Evolutionary conservation across 2,329 filamentous ascomycete species (phyloP), one percentile per base, ranked within the genome.

Genomic region (Phyllosticta ampelicida): DNA sequence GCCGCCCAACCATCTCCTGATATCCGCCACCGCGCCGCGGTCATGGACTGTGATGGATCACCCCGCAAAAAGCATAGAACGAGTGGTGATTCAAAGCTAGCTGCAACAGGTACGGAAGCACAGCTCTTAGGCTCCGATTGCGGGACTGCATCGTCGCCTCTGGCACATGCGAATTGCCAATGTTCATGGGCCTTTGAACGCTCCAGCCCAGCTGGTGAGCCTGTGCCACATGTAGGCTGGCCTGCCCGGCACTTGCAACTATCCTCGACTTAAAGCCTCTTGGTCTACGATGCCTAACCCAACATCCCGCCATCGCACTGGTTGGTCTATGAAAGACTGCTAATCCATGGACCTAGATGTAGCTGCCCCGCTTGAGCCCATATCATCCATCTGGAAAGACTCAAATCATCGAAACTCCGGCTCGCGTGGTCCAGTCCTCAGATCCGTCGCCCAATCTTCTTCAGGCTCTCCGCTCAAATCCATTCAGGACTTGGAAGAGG

Each of bases 11-110:
- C 71, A 26, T 63, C 70, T 36, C 56, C 63, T 23, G 68, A 70
- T 57, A 68, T 71, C 48, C 64, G 65, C 59, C 64, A 69, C 49
- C 63, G 69, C 16, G 70, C 71, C 19, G 70, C 70, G 3, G 65
- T 67, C 30, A 69, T 73, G 6, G 65, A 65, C 28, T 65, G 66
- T 36, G 66, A 68, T 53, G 66, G 61, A 52, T 65, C 65, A 10
- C 60, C 53, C 10, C 66, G 58, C 55, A 65, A 70, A 59, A 61
- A 65, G 26, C 64, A 63, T n/a, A 67, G 65, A 55, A 55, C 61
- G 13, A n/a, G 65, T 51, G n/a, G 10, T 9, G 53, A 48, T 4
- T 21, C 26, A 26, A 16, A 29, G n/a, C 50, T 28, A 23, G 23
- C 44, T 18, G 28, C 19, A 54, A 51, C 5, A 53, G 18, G 56